Evolutionary conservation across 306 rosid genomes (phyloP), one percentile per base, ranked within the genome.

Genomic region (Acacia crassicarpa): DNA sequence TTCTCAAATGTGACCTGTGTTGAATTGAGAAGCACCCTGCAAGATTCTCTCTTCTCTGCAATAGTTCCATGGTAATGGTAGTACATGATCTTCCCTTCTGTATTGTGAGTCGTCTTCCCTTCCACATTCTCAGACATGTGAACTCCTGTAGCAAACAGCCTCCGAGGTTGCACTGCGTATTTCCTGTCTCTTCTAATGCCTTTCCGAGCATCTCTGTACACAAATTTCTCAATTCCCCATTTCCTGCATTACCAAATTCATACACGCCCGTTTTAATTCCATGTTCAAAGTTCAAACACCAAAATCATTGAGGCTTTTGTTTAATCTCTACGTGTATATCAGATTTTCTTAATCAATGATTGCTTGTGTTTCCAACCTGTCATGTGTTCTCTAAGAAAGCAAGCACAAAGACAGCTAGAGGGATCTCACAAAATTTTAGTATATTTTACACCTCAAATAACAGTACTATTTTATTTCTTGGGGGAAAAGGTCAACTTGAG

Each of bases 141-240:
- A 40, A 95, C 97, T 23, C 99, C 99, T 0, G 99, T 93, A 6
- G 89, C 97, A 58, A 44, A 93, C 63, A 92, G 86, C 69, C 23
- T 91, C 13, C 97, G 88, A 9, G 99, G 97, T 35, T 90, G 98
- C 75, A 93, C 93, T 2, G 90, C 99, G 46, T 95, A 95, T 83
- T 95, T 95, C 5, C 98, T 76, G 78, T 93, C 98, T 71, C 94
- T 89, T 70, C 99, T 86, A n/a, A 92, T 92, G 12, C 99, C 98
- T 76, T 44, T 91, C 84, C 89, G 91, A 32, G 68, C 89, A 74
- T 95, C 99, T 77, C 71, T 93, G 63, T 92, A 95, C 56, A 92
- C 98, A 23, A 93, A 88, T 75, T 95, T 95, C 88, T 95, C 99
- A 69, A 95, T 91, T 1, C 98, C 99, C 99, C 99, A 95, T 85